A percentile compares a stretch with the other conserved stretches of the same genome.
Evolutionary conservation across 2,329 filamentous ascomycete genomes (phyloP).

Genomic region (Hirsutella minnesotensis): DNA sequence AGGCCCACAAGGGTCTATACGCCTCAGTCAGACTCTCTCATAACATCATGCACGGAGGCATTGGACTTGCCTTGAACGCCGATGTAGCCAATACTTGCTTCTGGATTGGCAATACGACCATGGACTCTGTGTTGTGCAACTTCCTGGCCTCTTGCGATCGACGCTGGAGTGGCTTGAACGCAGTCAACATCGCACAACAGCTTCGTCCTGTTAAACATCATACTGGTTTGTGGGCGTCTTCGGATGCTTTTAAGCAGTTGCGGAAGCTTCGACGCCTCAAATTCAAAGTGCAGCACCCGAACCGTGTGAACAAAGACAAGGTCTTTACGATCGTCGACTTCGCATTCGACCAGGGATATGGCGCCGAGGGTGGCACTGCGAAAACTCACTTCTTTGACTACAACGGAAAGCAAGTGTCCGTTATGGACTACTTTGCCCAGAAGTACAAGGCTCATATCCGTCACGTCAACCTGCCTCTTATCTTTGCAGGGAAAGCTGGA

Average conservation of each 20-base stretch:
- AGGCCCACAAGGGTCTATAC: slow-evolving; percentile 83
- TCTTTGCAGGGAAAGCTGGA: slow-evolving; percentile 42
- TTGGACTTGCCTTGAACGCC: slow-evolving; percentile 68
- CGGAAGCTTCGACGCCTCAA: slow-evolving; percentile 41
- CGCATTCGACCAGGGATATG: slow-evolving; percentile 31
- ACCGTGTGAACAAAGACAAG: slow-evolving; percentile 32
- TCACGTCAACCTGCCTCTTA: slow-evolving; percentile 39
- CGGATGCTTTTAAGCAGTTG: slow-evolving; percentile 42
- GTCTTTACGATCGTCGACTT: slow-evolving; percentile 41
- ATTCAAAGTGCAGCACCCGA: slow-evolving; percentile 41
- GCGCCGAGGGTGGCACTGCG: slow-evolving; percentile 33
- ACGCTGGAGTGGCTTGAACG: slow-evolving; percentile 14
- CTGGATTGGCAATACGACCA: slow-evolving; percentile 41
- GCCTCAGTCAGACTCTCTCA: slow-evolving; percentile 70
- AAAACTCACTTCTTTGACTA: slow-evolving; percentile 43
- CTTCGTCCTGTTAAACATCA: slow-evolving; percentile 23
- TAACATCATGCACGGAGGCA: slow-evolving; percentile 31
- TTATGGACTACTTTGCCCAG: slow-evolving; percentile 44
- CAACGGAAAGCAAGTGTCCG: slow-evolving; percentile 30
- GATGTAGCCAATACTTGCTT: slow-evolving; percentile 90
- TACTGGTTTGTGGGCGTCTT: slow-evolving; percentile 20
- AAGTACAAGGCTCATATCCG: slow-evolving; percentile 40
- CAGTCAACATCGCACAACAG: slow-evolving; percentile 13
- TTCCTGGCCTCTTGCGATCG: slow-evolving; percentile 19
- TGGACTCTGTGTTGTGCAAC: slow-evolving; percentile 26